phyloP scores from a whole-genome alignment of 2,329 filamentous ascomycete species.

The Colletotrichum musae region DNA sequence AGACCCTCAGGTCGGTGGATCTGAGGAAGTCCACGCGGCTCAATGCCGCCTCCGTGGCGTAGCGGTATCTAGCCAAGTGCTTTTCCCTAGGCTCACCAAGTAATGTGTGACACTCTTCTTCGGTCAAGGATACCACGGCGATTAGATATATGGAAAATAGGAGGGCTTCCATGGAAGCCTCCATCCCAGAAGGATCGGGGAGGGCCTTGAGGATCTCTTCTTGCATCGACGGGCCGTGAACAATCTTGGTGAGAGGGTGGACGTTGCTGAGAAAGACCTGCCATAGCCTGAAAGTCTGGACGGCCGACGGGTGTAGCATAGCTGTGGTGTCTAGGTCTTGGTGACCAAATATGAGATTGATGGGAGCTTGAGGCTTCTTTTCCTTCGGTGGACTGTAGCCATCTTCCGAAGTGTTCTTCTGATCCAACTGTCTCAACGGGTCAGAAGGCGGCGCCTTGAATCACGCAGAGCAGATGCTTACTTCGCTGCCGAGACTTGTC shows the following conservation, averaged over 20 bases:
- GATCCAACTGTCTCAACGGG: background rate
- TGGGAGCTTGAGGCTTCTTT: background rate
- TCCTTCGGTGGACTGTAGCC: background rate
- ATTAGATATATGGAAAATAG: slow-evolving; percentile 74
- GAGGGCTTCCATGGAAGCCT: slow-evolving; percentile 68
- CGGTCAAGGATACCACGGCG: slow-evolving; percentile 70
- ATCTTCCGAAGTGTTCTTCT: background rate
- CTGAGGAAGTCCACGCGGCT: slow-evolving; percentile 70
- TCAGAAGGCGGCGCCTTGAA: background rate
- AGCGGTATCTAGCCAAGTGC: slow-evolving; percentile 65
- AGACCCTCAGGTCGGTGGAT: slow-evolving; percentile 68
- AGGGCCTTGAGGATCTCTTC: slow-evolving; percentile 17
- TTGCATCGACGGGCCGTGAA: slow-evolving; percentile 80
- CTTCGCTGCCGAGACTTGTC: slow-evolving; percentile 18
- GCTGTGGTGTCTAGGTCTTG: slow-evolving; percentile 42
- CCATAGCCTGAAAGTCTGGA: slow-evolving; percentile 71
- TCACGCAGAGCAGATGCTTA: background rate
- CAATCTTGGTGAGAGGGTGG: slow-evolving; percentile 79
- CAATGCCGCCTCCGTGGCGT: slow-evolving; percentile 65
- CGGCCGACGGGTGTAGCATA: slow-evolving; percentile 20
- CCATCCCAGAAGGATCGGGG: background rate
- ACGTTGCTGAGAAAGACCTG: slow-evolving; percentile 81
- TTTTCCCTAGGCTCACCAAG: slow-evolving; percentile 64
- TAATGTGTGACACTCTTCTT: slow-evolving; percentile 67
- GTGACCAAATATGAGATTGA: slow-evolving; percentile 9